Conservation (phyloP, 257 asterid species). For the Eucommia ulmoides region DNA sequence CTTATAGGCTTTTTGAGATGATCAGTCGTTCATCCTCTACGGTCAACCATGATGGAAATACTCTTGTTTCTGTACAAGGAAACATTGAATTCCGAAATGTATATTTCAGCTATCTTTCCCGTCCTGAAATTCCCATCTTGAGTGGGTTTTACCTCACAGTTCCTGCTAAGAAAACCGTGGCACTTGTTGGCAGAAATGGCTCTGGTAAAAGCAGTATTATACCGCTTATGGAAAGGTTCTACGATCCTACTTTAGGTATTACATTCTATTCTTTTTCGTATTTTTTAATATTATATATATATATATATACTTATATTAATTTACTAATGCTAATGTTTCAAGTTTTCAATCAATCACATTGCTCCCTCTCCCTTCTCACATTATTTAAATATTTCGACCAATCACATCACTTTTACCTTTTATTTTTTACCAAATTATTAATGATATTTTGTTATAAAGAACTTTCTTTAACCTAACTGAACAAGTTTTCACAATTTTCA, state of each 20-base stretch:
- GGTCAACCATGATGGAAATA: neutral
- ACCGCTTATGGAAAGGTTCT: neutral
- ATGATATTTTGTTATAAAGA: too few relatives aligned
- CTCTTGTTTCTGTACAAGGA: neutral
- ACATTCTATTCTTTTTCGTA: too few relatives aligned
- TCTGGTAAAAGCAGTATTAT: neutral
- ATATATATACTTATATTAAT: too few relatives aligned
- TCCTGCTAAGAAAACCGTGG: conserved; percentile 2
- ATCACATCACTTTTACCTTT: too few relatives aligned
- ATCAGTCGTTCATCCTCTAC: neutral
- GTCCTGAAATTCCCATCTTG: neutral
- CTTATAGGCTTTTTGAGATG: conserved; percentile 3
- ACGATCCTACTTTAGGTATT: neutral
- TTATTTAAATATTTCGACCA: neutral
- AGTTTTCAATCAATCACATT: too few relatives aligned
- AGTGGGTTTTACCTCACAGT: neutral
- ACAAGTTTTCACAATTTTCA: too few relatives aligned
- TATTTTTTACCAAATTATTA: too few relatives aligned
- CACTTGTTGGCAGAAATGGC: conserved; percentile 2
- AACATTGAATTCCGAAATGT: conserved; percentile 1
- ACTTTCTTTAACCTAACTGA: too few relatives aligned
- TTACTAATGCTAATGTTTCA: too few relatives aligned
- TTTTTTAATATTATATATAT: too few relatives aligned
- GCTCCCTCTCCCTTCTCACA: neutral
- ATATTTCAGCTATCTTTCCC: neutral